phyloP scores from a whole-genome alignment of 1,284 basidiomycete species.

The Ustilago xerochloae region DNA sequence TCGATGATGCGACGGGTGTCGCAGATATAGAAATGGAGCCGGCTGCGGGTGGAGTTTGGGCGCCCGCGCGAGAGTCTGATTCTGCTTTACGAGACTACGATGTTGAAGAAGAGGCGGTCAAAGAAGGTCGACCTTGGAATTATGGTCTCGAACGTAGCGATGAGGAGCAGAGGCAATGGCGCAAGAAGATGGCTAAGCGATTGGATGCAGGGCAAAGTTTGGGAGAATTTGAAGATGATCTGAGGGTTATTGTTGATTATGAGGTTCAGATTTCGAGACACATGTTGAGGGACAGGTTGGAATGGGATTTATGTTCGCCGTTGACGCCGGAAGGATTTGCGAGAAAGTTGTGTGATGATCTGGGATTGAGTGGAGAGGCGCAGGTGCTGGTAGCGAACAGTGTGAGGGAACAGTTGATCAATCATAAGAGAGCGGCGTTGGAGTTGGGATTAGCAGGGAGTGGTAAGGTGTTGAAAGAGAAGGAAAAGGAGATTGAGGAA shows the following conservation, averaged over 20 bases:
- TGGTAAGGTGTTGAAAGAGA: conserved; percentile 49
- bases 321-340: conserved; percentile 91
- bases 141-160: conserved; percentile 35
- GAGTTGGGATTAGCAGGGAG: conserved; percentile 86
- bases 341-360: conserved; percentile 81
- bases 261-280: conserved; percentile 95
- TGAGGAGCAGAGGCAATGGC: conserved; percentile 28
- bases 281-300: conserved; percentile 92
- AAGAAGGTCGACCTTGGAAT: conserved; percentile 43
- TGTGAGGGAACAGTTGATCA: conserved; percentile 91
- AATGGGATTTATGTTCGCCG: conserved; percentile 95
- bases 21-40: conserved; percentile 54
- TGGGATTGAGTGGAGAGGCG: conserved; percentile 88
- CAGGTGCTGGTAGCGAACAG: conserved; percentile 89
- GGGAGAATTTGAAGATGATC: conserved; percentile 60
- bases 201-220: conserved; percentile 31
- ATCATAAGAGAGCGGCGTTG: conserved; percentile 89
- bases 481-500: conserved; percentile 51
- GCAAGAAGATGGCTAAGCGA: conserved; percentile 31
- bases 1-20: conserved; percentile 83
- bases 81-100: too few species aligned
- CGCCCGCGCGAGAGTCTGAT: conserved; percentile 34
- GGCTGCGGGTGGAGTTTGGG: conserved; percentile 40
- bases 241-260: conserved; percentile 72
- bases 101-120: conserved; percentile 18